These are phyloP conservation scores for Cucurbita ficifolia DNA, from an alignment of 306 rosid genomes.

Conservation along the genomic window DNA sequence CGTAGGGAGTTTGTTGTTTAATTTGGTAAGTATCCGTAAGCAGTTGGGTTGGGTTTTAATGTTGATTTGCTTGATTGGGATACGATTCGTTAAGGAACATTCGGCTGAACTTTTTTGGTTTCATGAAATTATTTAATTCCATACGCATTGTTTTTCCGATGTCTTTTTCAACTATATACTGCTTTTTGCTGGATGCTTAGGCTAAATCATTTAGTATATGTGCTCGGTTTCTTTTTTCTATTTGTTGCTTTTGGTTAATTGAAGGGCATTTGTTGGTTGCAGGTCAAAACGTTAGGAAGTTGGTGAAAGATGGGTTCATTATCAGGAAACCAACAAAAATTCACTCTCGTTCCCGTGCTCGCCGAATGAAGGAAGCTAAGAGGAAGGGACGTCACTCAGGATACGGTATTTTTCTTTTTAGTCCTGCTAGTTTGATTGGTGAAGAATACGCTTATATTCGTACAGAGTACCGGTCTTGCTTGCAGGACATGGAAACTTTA, in stretches of 20 bases:
- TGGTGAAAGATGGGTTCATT: constrained; percentile 94
- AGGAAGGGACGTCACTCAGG: constrained; percentile 96
- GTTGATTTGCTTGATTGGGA: neutral
- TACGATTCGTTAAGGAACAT: neutral
- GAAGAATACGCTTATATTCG: neutral
- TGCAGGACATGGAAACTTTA: neutral
- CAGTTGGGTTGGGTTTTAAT: neutral
- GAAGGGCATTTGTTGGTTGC: neutral
- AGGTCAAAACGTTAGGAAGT: constrained; percentile 90
- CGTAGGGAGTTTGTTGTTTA: neutral
- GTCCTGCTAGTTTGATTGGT: neutral
- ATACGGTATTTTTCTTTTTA: constrained; percentile 38
- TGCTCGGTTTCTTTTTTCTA: neutral
- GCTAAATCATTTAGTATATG: neutral
- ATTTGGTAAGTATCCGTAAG: neutral
- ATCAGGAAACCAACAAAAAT: constrained; percentile 96
- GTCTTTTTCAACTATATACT: neutral
- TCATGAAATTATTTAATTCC: neutral
- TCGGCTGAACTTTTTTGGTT: neutral
- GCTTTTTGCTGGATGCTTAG: neutral
- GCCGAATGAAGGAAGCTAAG: constrained; percentile 89
- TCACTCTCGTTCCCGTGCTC: constrained; percentile 93
- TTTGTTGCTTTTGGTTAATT: neutral
- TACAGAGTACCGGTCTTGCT: neutral
- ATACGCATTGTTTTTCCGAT: neutral